A percentile compares a stretch with the other conserved stretches of the same genome.
These are phyloP conservation scores for Cryptosporidium baileyi DNA, from an alignment of 169 alveolate species.

Conservation along the genomic window DNA sequence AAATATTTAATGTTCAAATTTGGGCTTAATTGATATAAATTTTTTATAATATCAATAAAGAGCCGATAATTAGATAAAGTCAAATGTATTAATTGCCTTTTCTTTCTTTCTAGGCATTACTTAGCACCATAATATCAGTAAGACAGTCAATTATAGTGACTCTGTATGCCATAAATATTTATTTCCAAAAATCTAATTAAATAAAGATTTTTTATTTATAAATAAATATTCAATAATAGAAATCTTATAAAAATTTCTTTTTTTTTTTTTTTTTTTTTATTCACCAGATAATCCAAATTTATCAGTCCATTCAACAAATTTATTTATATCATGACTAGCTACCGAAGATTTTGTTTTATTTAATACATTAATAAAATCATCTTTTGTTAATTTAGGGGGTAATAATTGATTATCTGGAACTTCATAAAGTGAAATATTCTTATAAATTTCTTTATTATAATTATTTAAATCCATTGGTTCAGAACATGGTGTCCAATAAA, in stretches of 20 bases:
- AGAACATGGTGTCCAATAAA: constrained; percentile 63
- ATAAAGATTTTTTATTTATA: background rate
- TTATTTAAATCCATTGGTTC: background rate
- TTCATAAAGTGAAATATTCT: constrained; percentile 31
- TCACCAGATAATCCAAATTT: constrained; percentile 62
- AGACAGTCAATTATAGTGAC: constrained; percentile 40
- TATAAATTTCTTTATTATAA: background rate
- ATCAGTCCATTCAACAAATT: constrained; percentile 47
- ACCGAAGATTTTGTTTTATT: constrained; percentile 33
- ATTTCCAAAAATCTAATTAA: background rate
- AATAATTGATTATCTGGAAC: constrained; percentile 55
- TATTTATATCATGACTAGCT: constrained; percentile 6
- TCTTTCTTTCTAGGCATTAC: constrained; percentile 44
- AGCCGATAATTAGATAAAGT: background rate
- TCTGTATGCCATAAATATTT: constrained; percentile 44
- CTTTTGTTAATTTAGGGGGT: constrained; percentile 38
- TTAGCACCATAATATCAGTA: constrained; percentile 62
- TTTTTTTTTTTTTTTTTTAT: background rate
- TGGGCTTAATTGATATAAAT: background rate
- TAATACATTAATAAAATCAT: constrained; percentile 25
- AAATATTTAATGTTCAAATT: constrained; percentile 18
- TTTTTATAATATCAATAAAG: background rate
- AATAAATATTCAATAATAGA: background rate
- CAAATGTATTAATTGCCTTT: background rate
- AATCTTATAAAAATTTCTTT: background rate